Percentiles rank a stretch among this genome's conserved stretches.
Evolutionary conservation across 2,329 filamentous ascomycete genomes (phyloP).

Genomic region (Dactylellina leptospora): DNA sequence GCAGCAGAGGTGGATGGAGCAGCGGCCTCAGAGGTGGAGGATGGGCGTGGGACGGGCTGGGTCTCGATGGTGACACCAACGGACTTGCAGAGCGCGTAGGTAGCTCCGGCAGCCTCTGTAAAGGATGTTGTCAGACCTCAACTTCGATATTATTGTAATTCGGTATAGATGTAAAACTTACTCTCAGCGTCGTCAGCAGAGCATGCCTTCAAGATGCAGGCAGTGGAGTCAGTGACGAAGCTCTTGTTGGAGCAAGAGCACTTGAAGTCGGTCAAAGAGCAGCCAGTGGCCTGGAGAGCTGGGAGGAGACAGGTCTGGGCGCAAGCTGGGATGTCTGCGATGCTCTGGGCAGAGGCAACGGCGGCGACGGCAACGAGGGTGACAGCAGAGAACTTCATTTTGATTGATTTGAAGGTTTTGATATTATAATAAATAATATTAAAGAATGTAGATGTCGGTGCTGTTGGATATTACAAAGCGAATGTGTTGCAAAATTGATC

Average conservation of each 20-base stretch:
- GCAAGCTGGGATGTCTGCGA: constrained; percentile 54
- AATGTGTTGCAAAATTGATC: constrained; percentile 37
- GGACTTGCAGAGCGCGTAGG: constrained; percentile 48
- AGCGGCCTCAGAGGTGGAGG: constrained; percentile 3
- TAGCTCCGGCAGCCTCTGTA: constrained; percentile 54
- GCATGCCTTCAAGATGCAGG: constrained; percentile 51
- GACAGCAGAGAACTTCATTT: constrained; percentile 56
- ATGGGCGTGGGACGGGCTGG: constrained; percentile 4
- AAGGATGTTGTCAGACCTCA: constrained; percentile 36
- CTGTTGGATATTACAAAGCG: constrained; percentile 52
- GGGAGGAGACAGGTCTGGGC: constrained; percentile 53
- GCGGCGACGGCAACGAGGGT: constrained; percentile 53
- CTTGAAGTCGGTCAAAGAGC: constrained; percentile 53
- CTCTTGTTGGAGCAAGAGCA: constrained; percentile 54
- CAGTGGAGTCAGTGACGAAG: constrained; percentile 49
- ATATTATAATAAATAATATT: constrained; percentile 35
- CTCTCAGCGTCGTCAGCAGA: constrained; percentile 40
- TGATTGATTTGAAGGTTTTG: constrained; percentile 47
- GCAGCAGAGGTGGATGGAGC: constrained; percentile 17
- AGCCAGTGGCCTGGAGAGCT: constrained; percentile 46
- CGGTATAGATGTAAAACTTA: constrained; percentile 30
- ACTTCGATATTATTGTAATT: constrained; percentile 6
- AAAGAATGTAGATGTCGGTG: constrained; percentile 49
- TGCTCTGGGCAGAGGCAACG: constrained; percentile 54
- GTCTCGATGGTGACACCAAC: constrained; percentile 54